Evolutionary conservation across 129 eudicot species (phyloP), one percentile per base, ranked within the genome.

Genomic region (Chrysanthemum makinoi): DNA sequence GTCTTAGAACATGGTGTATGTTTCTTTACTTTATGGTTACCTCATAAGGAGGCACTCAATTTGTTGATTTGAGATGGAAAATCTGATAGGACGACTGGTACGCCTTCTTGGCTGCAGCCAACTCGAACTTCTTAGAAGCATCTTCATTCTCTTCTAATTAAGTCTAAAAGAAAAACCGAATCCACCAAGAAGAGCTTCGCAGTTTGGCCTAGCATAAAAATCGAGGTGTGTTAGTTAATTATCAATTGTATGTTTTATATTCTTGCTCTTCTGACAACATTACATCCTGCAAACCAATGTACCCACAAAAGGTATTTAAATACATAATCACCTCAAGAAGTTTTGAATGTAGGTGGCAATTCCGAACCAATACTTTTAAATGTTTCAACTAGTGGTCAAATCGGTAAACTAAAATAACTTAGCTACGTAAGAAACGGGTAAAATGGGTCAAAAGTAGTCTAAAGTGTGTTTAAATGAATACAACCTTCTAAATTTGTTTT

Each of bases 151-250:
- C 91, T 82, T 87, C 91, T 75, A 90, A 85, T 79, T 71, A 75
- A 5, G 80, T 87, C 72, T 90, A 88, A 20, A 81, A 79, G 51
- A 87, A 87, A 62, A 64, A 91, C 51, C 85, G 80, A 11, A 81
- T 80, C 97, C 95, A 91, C 97, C 97, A 91, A 16, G 92, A 67
- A 55, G 95, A 70, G 86, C 91, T 91, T 68, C 95, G 82, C 69
- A 83, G 62, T 83, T 90, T 90, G 10, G 97, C 95, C 97, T 90
- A 43, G 66, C 65, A 75, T 16, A 72, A 72, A 22, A 44, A 65
- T 49, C 64, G 10, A 55, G 60, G 17, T 49, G 24, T 1, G 33
- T 44, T 5, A 70, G 60, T 14, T 62, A 15, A 12, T 68, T 16
- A 46, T 24, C 50, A 17, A 49, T 51, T 24, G 10, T 10, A 17